Percentiles rank a stretch among this genome's conserved stretches.
Conservation (phyloP, 371 early-diverging fungal species). For the Funneliformis caledonium region DNA sequence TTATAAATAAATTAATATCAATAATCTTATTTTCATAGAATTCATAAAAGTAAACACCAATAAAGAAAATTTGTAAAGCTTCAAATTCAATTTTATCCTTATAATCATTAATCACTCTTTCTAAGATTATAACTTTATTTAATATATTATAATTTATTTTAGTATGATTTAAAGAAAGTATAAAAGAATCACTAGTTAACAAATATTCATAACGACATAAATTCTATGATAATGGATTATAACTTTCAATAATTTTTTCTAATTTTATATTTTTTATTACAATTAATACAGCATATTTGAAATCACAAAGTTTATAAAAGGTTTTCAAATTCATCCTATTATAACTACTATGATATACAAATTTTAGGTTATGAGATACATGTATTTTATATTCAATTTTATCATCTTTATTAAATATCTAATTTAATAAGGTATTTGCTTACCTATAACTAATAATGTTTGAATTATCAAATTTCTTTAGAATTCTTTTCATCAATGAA, state of each 20-base stretch:
- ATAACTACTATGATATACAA: neutral
- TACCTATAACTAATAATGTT: no score
- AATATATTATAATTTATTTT: neutral
- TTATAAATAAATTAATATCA: no score
- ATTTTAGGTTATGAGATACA: neutral
- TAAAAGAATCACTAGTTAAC: constrained; percentile 3
- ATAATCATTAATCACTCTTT: neutral
- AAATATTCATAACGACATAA: no score
- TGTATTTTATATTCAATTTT: no score
- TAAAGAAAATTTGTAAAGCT: no score
- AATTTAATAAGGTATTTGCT: no score
- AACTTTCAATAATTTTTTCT: neutral
- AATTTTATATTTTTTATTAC: neutral
- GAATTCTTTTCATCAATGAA: no score
- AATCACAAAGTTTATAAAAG: neutral
- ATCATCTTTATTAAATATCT: no score
- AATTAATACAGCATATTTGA: neutral
- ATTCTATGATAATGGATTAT: neutral
- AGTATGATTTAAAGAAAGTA: neutral
- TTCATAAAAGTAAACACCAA: no score
- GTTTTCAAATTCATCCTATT: neutral
- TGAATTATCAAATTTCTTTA: neutral
- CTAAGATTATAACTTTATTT: neutral
- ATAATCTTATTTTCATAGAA: no score
- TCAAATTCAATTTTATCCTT: no score